Percentiles rank a stretch among this genome's conserved stretches.
Evolutionary conservation across 495 filamentous ascomycete species (phyloP).

Genomic region (Cercophora newfieldiana): DNA sequence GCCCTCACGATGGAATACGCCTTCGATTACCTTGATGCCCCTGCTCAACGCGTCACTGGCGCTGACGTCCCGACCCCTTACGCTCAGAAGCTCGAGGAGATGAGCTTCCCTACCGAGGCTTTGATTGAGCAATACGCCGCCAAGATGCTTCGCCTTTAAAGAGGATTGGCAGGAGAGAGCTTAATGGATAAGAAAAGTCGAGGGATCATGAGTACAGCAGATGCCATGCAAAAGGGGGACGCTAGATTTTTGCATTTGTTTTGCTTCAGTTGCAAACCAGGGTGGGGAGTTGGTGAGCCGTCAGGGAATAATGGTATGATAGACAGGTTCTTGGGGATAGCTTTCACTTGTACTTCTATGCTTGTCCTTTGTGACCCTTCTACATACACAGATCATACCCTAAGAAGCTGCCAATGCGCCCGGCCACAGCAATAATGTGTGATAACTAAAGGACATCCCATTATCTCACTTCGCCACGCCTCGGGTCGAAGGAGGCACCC

Average conservation of each 20-base stretch:
- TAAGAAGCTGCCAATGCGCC: background rate
- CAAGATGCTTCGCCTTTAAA: slow-evolving; percentile 75
- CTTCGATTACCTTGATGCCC: slow-evolving; percentile 94
- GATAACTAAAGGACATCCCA: background rate
- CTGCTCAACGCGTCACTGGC: slow-evolving; percentile 89
- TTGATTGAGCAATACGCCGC: slow-evolving; percentile 79
- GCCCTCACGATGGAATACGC: slow-evolving; percentile 95
- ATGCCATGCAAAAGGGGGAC: slow-evolving; percentile 13
- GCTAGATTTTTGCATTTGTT: slow-evolving; percentile 12
- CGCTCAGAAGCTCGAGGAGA: slow-evolving; percentile 80
- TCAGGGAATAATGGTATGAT: slow-evolving; percentile 23
- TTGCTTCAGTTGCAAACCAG: slow-evolving; percentile 1
- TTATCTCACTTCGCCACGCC: background rate
- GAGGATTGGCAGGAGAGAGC: background rate
- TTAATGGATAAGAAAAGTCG: background rate
- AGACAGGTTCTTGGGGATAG: slow-evolving; percentile 21
- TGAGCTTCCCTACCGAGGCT: slow-evolving; percentile 86
- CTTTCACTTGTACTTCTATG: slow-evolving; percentile 22
- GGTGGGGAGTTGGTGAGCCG: slow-evolving; percentile 11
- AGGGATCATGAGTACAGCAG: background rate
- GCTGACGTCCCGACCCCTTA: slow-evolving; percentile 97
- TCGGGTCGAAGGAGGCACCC: slow-evolving; percentile 1
- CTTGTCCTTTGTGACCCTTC: slow-evolving; percentile 9
- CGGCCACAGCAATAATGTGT: background rate
- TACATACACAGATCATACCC: slow-evolving; percentile 17